These are phyloP conservation scores for Microcera coccophila DNA, from an alignment of 2,329 filamentous ascomycete species.

Conservation along the genomic window DNA sequence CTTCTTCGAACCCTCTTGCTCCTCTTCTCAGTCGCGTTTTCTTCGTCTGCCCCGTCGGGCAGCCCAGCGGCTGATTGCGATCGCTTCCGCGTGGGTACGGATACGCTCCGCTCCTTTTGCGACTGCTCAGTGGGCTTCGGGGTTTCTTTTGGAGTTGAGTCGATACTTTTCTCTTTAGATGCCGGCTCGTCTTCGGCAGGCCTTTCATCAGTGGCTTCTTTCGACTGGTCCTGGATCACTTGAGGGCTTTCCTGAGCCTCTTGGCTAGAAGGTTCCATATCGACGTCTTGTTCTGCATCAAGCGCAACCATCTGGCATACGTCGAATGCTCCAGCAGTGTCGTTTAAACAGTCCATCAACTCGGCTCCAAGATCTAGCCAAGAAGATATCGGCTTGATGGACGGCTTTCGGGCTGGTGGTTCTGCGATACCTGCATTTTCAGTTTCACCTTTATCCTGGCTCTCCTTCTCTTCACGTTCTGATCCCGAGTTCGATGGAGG, in stretches of 20 bases:
- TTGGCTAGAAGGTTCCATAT: slow-evolving; percentile 14
- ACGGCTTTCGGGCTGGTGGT: slow-evolving; percentile 7
- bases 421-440: slow-evolving; percentile 8
- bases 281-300: slow-evolving; percentile 23
- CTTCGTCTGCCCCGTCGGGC: slow-evolving; percentile 53
- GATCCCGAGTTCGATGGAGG: slow-evolving; percentile 20
- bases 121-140: slow-evolving; percentile 27
- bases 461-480: slow-evolving; percentile 5
- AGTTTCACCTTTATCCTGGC: neutral
- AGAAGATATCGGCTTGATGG: slow-evolving; percentile 20
- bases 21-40: slow-evolving; percentile 55
- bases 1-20: slow-evolving; percentile 61
- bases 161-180: slow-evolving; percentile 4
- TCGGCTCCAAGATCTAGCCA: slow-evolving; percentile 35
- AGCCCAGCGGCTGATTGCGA: slow-evolving; percentile 61
- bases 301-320: slow-evolving; percentile 29
- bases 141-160: slow-evolving; percentile 20
- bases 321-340: slow-evolving; percentile 27
- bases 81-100: slow-evolving; percentile 51
- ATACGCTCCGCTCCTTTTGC: slow-evolving; percentile 36
- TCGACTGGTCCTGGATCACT: neutral
- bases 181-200: slow-evolving; percentile 4
- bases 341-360: slow-evolving; percentile 31
- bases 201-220: neutral
- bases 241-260: neutral